These are phyloP conservation scores for Pyronema omphalodes DNA, from an alignment of 495 filamentous ascomycete genomes.

Conservation along the genomic window DNA sequence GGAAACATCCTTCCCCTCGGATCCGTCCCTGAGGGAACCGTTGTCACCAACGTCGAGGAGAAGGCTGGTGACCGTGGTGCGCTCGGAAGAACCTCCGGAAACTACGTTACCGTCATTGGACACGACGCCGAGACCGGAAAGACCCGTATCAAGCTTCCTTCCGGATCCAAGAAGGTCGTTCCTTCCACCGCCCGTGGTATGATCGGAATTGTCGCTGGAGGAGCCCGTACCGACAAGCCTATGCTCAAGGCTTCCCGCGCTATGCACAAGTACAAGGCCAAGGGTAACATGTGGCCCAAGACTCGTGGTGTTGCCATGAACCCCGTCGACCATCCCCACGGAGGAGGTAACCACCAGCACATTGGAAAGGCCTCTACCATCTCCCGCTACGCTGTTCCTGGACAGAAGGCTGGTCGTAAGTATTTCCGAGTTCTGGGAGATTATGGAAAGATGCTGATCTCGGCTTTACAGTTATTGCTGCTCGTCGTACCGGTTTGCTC, in stretches of 20 bases:
- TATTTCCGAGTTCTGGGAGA: slow-evolving; percentile 1
- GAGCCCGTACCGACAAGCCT: slow-evolving; percentile 98
- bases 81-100: slow-evolving; percentile 89
- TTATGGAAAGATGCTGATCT: background rate
- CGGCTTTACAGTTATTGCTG: slow-evolving; percentile 53
- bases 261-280: slow-evolving; percentile 99
- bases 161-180: slow-evolving; percentile 97
- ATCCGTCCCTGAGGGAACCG: slow-evolving; percentile 94
- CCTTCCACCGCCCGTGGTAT: slow-evolving; percentile 82
- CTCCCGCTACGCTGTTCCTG: slow-evolving; percentile 86
- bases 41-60: slow-evolving; percentile 97
- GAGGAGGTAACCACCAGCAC: slow-evolving; percentile 99
- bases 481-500: slow-evolving; percentile 93
- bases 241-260: slow-evolving; percentile 95
- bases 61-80: slow-evolving; percentile 92
- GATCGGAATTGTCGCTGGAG: slow-evolving; percentile 98
- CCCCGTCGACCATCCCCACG: slow-evolving; percentile 99
- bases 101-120: slow-evolving; percentile 97
- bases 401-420: slow-evolving; percentile 83
- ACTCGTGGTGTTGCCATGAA: slow-evolving; percentile 99
- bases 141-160: slow-evolving; percentile 97
- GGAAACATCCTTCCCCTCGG: slow-evolving; percentile 91
- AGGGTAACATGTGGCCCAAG: slow-evolving; percentile 99
- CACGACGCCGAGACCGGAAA: slow-evolving; percentile 99
- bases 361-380: slow-evolving; percentile 99